Evolutionary conservation across 1,139 yeast species (phyloP), one percentile per base, ranked within the genome.

Genomic region (Hyphopichia khmerensis): DNA sequence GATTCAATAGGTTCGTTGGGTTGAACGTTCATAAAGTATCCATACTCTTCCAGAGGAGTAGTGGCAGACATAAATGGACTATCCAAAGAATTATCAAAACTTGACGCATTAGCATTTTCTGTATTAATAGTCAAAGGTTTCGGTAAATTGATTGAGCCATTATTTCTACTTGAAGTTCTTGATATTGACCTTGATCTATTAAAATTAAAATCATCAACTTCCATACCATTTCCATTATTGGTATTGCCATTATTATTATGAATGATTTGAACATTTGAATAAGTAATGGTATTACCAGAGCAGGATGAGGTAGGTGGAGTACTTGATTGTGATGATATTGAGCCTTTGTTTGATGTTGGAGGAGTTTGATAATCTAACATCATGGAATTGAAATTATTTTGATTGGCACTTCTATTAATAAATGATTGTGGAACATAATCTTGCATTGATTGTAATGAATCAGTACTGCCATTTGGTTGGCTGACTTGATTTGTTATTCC

Each of bases 341-440:
- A 65, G 23, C 67, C 62, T 50, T 69, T 72, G 40, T 59, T 59
- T 3, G 73, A 66, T 21, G 57, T 49, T n/a, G 76, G 75, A 1
- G 77, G 77, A 0, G 77, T 72, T 45, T 69, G 74, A 46, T 67
- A 69, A 43, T 72, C 76, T 62, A 65, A 59, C 72, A 68, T 66
- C 71, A 68, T 65, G 14, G 65, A 49, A 39, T 64, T 59, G 45
- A 60, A 60, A 33, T 54, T 57, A 16, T 53, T 54, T 16, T 29
- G 15, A 29, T 29, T 29, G 29, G 69, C 65, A 26, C 67, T 58
- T 40, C 72, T 52, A 45, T 63, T 63, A 23, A 72, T 68, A 34
- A 67, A 60, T 10, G 72, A 60, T 43, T 68, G 76, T 1, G 77
- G 75, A 1, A 72, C 77, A 48, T 55, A 71, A 52, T 72, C 77